These are phyloP conservation scores for Leersia perrieri DNA, from an alignment of 176 grass and related monocot genomes.

Conservation along the genomic window DNA sequence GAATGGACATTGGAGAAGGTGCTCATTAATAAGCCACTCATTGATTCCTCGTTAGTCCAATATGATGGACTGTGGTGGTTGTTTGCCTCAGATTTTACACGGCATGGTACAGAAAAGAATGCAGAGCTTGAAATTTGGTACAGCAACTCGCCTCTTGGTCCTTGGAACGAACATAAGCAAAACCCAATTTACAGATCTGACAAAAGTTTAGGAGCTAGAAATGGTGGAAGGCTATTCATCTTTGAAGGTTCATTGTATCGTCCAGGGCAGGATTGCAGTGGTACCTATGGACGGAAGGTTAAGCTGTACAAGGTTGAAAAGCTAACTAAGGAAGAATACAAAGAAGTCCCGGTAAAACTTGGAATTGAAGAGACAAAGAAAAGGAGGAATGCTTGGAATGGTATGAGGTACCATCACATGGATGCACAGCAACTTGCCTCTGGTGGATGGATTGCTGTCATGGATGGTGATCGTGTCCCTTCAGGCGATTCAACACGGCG, in stretches of 20 bases:
- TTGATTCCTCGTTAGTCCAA: constrained; percentile 78
- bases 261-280: constrained; percentile 82
- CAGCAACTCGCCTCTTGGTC: constrained; percentile 81
- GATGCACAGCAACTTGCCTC: constrained; percentile 72
- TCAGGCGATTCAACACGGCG: constrained; percentile 77
- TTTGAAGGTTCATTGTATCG: constrained; percentile 85
- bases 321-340: constrained; percentile 84
- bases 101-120: constrained; percentile 83
- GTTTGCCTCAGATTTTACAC: constrained; percentile 90
- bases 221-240: constrained; percentile 86
- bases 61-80: constrained; percentile 75
- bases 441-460: constrained; percentile 88
- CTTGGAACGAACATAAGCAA: constrained; percentile 84
- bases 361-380: constrained; percentile 77
- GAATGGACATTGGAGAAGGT: constrained; percentile 93
- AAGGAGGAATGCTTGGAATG: constrained; percentile 96
- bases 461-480: constrained; percentile 95
- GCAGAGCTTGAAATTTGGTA: constrained; percentile 99
- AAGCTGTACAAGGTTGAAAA: constrained; percentile 88
- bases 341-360: constrained; percentile 71
- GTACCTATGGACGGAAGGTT: constrained; percentile 78
- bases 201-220: constrained; percentile 94
- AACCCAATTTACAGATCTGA: constrained; percentile 92
- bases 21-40: constrained; percentile 75
- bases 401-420: constrained; percentile 94